These are phyloP conservation scores for Phallus indusiatus DNA, from an alignment of 768 basidiomycete species.

Conservation along the genomic window DNA sequence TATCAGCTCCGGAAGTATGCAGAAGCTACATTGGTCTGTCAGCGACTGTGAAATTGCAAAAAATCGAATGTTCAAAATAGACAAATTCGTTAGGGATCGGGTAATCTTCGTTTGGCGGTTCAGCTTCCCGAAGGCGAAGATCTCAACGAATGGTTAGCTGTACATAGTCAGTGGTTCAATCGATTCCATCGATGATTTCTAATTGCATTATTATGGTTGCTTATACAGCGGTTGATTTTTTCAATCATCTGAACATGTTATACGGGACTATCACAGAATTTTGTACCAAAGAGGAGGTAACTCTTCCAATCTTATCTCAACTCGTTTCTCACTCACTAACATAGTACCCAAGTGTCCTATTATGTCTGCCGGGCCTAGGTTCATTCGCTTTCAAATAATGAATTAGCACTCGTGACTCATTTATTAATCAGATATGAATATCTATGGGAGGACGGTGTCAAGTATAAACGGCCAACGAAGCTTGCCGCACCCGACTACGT, in stretches of 20 bases:
- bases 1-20: slow-evolving; percentile 98
- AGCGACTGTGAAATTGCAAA: neutral
- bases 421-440: slow-evolving; percentile 67
- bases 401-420: neutral
- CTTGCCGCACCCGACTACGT: slow-evolving; percentile 94
- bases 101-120: slow-evolving; percentile 87
- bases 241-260: slow-evolving; percentile 99
- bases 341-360: slow-evolving; percentile 63
- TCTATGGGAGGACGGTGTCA: slow-evolving; percentile 86
- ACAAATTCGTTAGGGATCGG: slow-evolving; percentile 61
- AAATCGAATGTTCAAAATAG: neutral
- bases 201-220: neutral
- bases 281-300: slow-evolving; percentile 86
- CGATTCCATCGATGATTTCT: neutral
- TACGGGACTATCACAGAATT: slow-evolving; percentile 98
- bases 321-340: neutral
- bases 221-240: slow-evolving; percentile 90
- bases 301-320: slow-evolving; percentile 14
- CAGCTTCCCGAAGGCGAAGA: slow-evolving; percentile 96
- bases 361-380: slow-evolving; percentile 95
- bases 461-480: slow-evolving; percentile 85
- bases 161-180: slow-evolving; percentile 62
- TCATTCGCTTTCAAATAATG: slow-evolving; percentile 17
- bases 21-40: slow-evolving; percentile 78
- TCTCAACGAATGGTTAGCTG: slow-evolving; percentile 97